Evolutionary conservation across 345 rosid genomes (phyloP).

Genomic region (Pistacia atlantica): DNA sequence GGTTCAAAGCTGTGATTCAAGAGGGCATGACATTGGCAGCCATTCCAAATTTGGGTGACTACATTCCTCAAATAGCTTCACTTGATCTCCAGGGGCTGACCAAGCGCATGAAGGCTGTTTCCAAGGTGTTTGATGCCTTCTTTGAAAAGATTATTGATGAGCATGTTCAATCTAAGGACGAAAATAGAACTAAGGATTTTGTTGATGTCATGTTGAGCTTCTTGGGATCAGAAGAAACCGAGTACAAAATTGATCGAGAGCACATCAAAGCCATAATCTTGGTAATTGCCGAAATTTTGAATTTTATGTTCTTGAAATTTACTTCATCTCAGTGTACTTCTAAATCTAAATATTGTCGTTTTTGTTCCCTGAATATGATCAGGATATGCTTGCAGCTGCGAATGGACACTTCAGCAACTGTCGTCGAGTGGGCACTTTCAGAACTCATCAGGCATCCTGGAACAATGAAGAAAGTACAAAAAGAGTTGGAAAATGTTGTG

Average conservation of each 20-base stretch:
- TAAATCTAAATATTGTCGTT: too few relatives aligned
- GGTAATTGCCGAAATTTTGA: constrained; percentile 9
- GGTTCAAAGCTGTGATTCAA: constrained; percentile 33
- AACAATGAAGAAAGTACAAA: constrained; percentile 27
- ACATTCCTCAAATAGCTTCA: constrained; percentile 26
- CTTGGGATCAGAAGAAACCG: constrained; percentile 26
- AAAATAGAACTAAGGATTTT: constrained; percentile 26
- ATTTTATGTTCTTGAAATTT: too few relatives aligned
- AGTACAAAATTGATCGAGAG: constrained; percentile 23
- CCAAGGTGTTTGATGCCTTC: constrained; percentile 35
- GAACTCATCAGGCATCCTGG: constrained; percentile 24
- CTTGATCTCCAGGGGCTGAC: constrained; percentile 41
- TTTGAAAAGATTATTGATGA: constrained; percentile 37
- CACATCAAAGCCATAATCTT: constrained; percentile 30
- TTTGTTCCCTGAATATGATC: too few relatives aligned
- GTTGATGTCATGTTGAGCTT: constrained; percentile 35
- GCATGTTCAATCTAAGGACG: constrained; percentile 21
- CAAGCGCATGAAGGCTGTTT: constrained; percentile 33
- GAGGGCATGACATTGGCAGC: constrained; percentile 24
- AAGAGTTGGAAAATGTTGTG: constrained; percentile 19
- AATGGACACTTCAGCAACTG: constrained; percentile 32
- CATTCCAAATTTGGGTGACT: constrained; percentile 34
- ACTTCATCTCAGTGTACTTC: too few relatives aligned
- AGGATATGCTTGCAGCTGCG: constrained; percentile 26
- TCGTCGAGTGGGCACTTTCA: constrained; percentile 28